A percentile compares a stretch with the other conserved stretches of the same genome.
phyloP scores from a whole-genome alignment of 2,329 filamentous ascomycete genomes.

The Cadophora sp. region DNA sequence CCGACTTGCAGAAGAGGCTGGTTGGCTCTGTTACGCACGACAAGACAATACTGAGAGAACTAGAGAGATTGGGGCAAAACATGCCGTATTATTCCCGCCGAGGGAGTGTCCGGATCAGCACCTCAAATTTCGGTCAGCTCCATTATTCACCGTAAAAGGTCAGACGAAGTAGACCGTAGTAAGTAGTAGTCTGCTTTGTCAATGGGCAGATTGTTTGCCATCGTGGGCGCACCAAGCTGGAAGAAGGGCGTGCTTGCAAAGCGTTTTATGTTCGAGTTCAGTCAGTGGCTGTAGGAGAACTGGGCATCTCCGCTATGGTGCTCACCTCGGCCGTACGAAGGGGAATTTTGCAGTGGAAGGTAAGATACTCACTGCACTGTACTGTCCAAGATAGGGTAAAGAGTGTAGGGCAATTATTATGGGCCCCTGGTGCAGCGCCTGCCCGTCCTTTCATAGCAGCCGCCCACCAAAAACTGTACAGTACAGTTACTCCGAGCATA shows the following conservation, averaged over 20 bases:
- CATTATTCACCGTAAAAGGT: background rate
- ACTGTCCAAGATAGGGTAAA: background rate
- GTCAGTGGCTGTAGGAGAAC: background rate
- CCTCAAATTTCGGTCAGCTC: slow-evolving; percentile 2
- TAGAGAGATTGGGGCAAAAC: slow-evolving; percentile 1
- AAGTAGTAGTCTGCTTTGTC: background rate
- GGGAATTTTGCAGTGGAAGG: background rate
- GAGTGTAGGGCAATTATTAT: background rate
- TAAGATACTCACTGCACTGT: no score
- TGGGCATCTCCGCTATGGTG: background rate
- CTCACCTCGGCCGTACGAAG: background rate
- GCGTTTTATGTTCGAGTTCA: background rate
- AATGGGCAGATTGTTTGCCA: slow-evolving; percentile 3
- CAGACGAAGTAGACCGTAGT: background rate
- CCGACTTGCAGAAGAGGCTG: background rate
- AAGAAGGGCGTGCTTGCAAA: background rate
- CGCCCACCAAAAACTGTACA: background rate
- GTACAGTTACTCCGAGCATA: background rate
- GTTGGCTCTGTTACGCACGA: slow-evolving; percentile 5
- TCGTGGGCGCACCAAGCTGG: slow-evolving; percentile 1
- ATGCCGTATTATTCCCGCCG: slow-evolving; percentile 13
- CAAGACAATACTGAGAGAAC: slow-evolving; percentile 3
- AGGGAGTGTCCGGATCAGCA: slow-evolving; percentile 12
- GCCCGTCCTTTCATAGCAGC: background rate
- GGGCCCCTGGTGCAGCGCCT: background rate